These are phyloP conservation scores for Auricularia heimuer DNA, from an alignment of 768 basidiomycete species.

Conservation along the genomic window DNA sequence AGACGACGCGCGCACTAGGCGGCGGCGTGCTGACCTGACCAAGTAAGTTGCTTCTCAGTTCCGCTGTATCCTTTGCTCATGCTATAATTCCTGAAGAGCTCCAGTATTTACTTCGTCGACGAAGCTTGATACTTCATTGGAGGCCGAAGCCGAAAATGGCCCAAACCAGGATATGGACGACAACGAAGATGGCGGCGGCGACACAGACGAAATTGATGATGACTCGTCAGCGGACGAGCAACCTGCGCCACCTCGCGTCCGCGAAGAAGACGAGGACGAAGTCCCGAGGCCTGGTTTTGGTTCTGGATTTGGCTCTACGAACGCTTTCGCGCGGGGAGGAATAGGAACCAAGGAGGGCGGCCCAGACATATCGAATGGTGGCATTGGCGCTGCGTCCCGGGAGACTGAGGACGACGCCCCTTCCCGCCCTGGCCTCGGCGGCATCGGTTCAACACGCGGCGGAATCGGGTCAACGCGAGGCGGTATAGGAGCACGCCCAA, in stretches of 20 bases:
- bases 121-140: conserved; percentile 7
- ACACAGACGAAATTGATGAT: conserved; percentile 27
- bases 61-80: conserved; percentile 7
- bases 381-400: background rate
- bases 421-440: background rate
- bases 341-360: conserved; percentile 13
- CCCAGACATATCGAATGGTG: too few species aligned
- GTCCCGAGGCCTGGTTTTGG: conserved; percentile 31
- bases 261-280: conserved; percentile 37
- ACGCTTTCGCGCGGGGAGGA: conserved; percentile 9
- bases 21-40: conserved; percentile 45
- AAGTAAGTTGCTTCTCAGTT: conserved; percentile 25
- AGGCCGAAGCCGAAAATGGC: conserved; percentile 6
- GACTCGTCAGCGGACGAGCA: conserved; percentile 43
- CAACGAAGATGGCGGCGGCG: conserved; percentile 25
- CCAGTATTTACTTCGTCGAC: conserved; percentile 59
- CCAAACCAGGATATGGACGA: conserved; percentile 19
- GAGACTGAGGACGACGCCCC: background rate
- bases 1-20: conserved; percentile 16
- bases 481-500: conserved; percentile 4
- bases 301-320: conserved; percentile 12
- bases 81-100: conserved; percentile 21
- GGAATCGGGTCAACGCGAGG: background rate
- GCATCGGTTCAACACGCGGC: background rate
- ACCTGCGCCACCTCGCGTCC: conserved; percentile 47